These are phyloP conservation scores for Hysterium pulicare DNA, from an alignment of 2,329 filamentous ascomycete species.

Conservation along the genomic window DNA sequence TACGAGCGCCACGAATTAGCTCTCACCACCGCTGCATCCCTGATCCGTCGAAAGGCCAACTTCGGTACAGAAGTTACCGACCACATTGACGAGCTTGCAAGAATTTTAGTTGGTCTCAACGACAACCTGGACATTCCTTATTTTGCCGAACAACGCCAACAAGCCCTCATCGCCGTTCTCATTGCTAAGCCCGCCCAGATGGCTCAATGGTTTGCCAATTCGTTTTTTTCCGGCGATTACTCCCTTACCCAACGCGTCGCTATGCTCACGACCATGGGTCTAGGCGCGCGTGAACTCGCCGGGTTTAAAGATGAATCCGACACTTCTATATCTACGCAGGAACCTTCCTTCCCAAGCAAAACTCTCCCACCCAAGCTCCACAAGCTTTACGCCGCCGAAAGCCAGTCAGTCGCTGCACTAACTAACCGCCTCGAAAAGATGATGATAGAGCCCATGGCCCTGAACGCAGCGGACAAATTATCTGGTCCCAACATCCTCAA, in stretches of 20 bases:
- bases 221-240: constrained; percentile 89
- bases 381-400: constrained; percentile 58
- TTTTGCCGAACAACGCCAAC: constrained; percentile 71
- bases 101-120: constrained; percentile 72
- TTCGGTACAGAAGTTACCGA: constrained; percentile 87
- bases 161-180: constrained; percentile 78
- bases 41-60: constrained; percentile 84
- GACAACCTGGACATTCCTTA: constrained; percentile 74
- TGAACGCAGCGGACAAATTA: constrained; percentile 72
- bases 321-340: constrained; percentile 28
- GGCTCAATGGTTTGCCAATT: constrained; percentile 78
- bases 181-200: constrained; percentile 72
- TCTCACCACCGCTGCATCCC: constrained; percentile 67
- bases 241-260: constrained; percentile 80
- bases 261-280: constrained; percentile 75
- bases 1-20: constrained; percentile 82
- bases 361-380: constrained; percentile 71
- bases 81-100: constrained; percentile 76
- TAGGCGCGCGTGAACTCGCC: constrained; percentile 80
- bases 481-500: constrained; percentile 83
- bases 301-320: constrained; percentile 62
- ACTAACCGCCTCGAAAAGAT: constrained; percentile 64
- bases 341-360: constrained; percentile 71
- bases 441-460: constrained; percentile 79
- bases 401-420: constrained; percentile 62